Base-by-base conservation (phyloP, 2,329 filamentous ascomycete species). In the Nigrospora sphaerica region DNA sequence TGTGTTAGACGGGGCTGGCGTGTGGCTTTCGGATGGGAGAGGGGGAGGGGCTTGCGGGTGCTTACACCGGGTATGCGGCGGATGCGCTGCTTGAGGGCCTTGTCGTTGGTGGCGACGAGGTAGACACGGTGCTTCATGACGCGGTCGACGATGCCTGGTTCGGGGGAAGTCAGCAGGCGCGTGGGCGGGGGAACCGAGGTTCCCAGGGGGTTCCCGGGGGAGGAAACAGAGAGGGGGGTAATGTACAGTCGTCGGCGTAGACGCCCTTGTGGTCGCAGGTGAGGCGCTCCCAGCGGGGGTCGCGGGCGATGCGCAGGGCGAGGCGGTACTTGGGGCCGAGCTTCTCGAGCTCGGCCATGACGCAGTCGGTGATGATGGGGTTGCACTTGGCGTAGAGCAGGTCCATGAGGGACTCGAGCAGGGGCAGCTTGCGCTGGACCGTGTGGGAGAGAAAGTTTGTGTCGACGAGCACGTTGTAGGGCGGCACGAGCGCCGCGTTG, bases 391-490 rank as follows among this genome's bases (percentile, higher is more conserved):
- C 92, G 64, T 91, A 95, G 5, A 98, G 77, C 45, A 88, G 86
- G 65, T 96, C 90, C 88, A 96, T 95, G 73, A 91, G 78, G 2
- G 80, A 78, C 37, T 52, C 54, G 37, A 42, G 77, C 12, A 97
- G 72, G 32, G 91, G 88, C 17, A 97, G 80, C 70, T 98, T 97
- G 55, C 86, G 82, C 66, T 91, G 87, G 2, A 97, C 88, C 0
- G 90, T 93, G 67, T 95, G 90, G 35, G 83, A 88, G 52, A 95
- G 77, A 62, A 95, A 95, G 63, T 95, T 95, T 64, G 89, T 92
- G n/a, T 49, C 88, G 60, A 93, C 78, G 11, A 95, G 79, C 47
- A 92, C 78, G 42, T 69, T 68, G 72, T 95, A 95, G 1, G 90
- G 89, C 4, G 91, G 89, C 12, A 88, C 82, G 39, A 96, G 80